Base-by-base conservation (phyloP, 331 rosid genomes). In the Rhamnella rubrinervis region DNA sequence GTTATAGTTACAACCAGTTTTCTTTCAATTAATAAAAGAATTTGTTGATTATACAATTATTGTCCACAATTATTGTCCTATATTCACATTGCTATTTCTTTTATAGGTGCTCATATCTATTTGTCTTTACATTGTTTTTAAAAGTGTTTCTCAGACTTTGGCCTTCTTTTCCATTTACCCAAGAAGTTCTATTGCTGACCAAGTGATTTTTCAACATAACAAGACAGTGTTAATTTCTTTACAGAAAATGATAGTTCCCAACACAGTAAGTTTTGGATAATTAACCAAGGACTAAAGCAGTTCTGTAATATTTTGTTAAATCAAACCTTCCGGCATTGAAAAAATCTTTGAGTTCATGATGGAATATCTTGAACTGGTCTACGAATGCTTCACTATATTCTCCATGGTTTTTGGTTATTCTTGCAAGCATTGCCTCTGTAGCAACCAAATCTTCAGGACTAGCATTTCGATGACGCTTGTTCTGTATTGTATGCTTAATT, bases 381-480 rank as follows among this genome's bases (percentile, higher is more conserved):
- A 93, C 84, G 73, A 93, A 91, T 6, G 86, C 73, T 72, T 86
- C 89, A 81, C 70, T 93, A 73, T 85, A 93, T 77, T 93, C 89
- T 75, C 96, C 96, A 38, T 88, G 88, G 55, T 81, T 91, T 72
- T 83, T 66, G 21, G 97, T 89, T 78, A 93, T 89, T 85, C 81
- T 91, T 68, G 92, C 89, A 73, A 93, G 95, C 97, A 93, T 93
- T 44, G 95, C 92, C 76, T 91, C 98, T 19, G 98, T 91, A 71
- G 98, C 93, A 83, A 93, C 79, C 84, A 93, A 83, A 84, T 93
- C 98, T 82, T 93, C 98, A 23, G 98, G 98, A 23, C 98, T 97
- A 60, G 98, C 98, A 84, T 84, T 88, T 23, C 98, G 93, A 63
- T 91, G 98, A 82, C 91, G 98, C 81, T 95, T 95, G 91, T 95